Evolutionary conservation across 441 rosid genomes (phyloP).

Genomic region (Capsella rubella): DNA sequence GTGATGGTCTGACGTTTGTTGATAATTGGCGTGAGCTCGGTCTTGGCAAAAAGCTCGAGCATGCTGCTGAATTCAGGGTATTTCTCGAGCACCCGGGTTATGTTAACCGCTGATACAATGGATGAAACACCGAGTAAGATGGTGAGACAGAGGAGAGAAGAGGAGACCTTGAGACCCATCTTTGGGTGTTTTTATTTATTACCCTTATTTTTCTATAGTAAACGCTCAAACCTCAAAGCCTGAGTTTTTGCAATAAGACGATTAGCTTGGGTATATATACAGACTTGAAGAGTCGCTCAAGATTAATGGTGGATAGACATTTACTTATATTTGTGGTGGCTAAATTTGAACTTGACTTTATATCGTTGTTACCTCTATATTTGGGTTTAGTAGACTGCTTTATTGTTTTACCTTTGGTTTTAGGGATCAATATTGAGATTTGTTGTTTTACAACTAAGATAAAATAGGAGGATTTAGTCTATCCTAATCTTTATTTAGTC

Average conservation of each 20-base stretch:
- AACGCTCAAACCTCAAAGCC: constrained; percentile 32
- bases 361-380: constrained; percentile 38
- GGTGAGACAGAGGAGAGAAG: constrained; percentile 47
- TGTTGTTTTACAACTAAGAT: neutral
- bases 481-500: too few relatives aligned
- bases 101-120: constrained; percentile 57
- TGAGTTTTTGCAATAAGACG: constrained; percentile 30
- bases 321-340: constrained; percentile 25
- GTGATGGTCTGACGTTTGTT: constrained; percentile 70
- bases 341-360: constrained; percentile 32
- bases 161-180: constrained; percentile 60
- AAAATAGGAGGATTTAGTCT: neutral
- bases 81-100: constrained; percentile 56
- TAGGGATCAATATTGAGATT: neutral
- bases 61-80: constrained; percentile 60
- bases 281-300: constrained; percentile 9
- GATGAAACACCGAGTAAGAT: constrained; percentile 45
- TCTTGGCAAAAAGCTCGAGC: constrained; percentile 50
- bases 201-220: constrained; percentile 23
- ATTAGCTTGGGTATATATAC: constrained; percentile 34
- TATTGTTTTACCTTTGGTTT: constrained; percentile 15
- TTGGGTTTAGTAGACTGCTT: constrained; percentile 25
- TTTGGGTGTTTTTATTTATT: constrained; percentile 18
- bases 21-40: constrained; percentile 55
- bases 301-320: constrained; percentile 37